Percentiles rank a stretch among this genome's conserved stretches.
Evolutionary conservation across 129 eudicot species (phyloP).

Genomic region (Lactuca sativa): DNA sequence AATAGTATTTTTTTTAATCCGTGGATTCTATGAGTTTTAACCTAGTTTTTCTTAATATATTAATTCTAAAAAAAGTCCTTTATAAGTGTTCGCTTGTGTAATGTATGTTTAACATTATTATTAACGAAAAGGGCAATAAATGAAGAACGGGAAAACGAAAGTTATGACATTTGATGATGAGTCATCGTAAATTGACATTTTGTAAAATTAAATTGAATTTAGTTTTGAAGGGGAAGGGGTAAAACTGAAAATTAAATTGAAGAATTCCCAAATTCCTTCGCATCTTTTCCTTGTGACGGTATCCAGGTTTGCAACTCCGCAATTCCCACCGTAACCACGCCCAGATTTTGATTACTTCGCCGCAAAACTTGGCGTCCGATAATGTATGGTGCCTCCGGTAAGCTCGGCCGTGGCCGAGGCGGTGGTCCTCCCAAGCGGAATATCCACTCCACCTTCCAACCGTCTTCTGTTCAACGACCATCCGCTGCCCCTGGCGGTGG

Average conservation of each 20-base stretch:
- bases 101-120: too few relatives aligned
- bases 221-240: constrained; percentile 2
- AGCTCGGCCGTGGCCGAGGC: constrained; percentile 73
- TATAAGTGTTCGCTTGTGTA: too few relatives aligned
- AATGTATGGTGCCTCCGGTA: constrained; percentile 75
- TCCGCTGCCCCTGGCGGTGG: constrained; percentile 43
- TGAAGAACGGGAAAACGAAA: background rate
- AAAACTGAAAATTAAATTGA: constrained; percentile 5
- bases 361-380: constrained; percentile 16
- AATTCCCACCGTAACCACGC: constrained; percentile 11
- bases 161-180: background rate
- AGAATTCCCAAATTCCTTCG: constrained; percentile 39
- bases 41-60: too few relatives aligned
- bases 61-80: too few relatives aligned
- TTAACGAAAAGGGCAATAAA: too few relatives aligned
- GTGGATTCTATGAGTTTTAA: too few relatives aligned
- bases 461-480: constrained; percentile 52
- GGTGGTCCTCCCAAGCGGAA: constrained; percentile 59
- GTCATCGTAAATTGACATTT: background rate
- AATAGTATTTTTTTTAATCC: too few relatives aligned
- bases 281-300: constrained; percentile 41
- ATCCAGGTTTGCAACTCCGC: constrained; percentile 31
- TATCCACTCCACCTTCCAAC: constrained; percentile 56
- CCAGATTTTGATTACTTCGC: constrained; percentile 23
- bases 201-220: background rate